Evolutionary conservation across 371 early-diverging fungal species (phyloP).

Genomic region (Lichtheimia ornata): DNA sequence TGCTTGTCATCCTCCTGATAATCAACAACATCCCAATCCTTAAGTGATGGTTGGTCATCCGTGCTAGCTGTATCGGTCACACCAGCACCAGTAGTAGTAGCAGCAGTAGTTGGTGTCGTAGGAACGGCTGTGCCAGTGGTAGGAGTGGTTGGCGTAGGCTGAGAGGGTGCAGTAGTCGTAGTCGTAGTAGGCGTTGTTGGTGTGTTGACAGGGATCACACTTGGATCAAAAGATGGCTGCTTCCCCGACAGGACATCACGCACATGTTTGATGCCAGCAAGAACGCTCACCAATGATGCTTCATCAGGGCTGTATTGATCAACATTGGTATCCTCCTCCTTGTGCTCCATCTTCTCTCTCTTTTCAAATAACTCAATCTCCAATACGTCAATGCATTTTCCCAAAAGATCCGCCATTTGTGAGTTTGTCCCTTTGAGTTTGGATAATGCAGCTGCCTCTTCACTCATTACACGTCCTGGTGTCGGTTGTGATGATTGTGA

Average conservation of each 20-base stretch:
- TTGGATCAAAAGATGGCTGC: slow-evolving; percentile 49
- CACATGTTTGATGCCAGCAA: slow-evolving; percentile 62
- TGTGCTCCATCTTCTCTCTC: neutral
- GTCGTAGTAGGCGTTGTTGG: neutral
- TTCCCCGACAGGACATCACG: slow-evolving; percentile 61
- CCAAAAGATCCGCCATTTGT: slow-evolving; percentile 57
- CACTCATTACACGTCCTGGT: neutral
- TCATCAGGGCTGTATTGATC: slow-evolving; percentile 24
- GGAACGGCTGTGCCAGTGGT: neutral
- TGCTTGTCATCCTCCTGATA: slow-evolving; percentile 3
- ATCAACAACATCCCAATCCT: slow-evolving; percentile 9
- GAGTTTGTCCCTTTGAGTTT: slow-evolving; percentile 31
- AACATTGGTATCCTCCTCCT: slow-evolving; percentile 5
- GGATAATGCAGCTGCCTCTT: neutral
- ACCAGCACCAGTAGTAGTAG: too few relatives aligned
- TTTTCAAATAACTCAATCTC: slow-evolving; percentile 47
- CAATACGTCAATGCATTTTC: slow-evolving; percentile 53
- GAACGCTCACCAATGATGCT: slow-evolving; percentile 40
- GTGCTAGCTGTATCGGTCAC: neutral
- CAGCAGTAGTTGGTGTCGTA: neutral
- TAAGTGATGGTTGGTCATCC: neutral
- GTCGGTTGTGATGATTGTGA: neutral
- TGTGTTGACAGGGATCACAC: slow-evolving; percentile 32
- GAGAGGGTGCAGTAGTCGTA: neutral
- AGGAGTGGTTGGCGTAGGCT: neutral